phyloP scores from a whole-genome alignment of 108 stramenopile species.

The Epithemia pelagica region DNA sequence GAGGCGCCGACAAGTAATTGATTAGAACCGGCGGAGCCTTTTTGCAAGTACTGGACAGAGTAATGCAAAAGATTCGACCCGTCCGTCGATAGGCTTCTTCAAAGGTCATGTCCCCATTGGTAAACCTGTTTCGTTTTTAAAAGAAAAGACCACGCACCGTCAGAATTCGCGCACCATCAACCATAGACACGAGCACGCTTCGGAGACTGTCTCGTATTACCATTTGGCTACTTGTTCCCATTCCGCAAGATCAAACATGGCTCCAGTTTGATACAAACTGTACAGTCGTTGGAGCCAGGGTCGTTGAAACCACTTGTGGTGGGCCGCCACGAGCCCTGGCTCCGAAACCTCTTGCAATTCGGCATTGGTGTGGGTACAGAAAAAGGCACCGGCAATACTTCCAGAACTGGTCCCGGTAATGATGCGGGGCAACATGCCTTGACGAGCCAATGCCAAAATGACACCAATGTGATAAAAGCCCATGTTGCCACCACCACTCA shows the following conservation, averaged over 20 bases:
- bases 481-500: conserved; percentile 88
- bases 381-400: conserved; percentile 82
- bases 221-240: conserved; percentile 62
- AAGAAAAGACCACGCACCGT: background rate
- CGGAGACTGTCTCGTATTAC: conserved; percentile 17
- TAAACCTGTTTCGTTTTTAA: conserved; percentile 28
- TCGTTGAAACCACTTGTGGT: conserved; percentile 57
- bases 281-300: conserved; percentile 56
- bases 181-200: background rate
- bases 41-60: conserved; percentile 83
- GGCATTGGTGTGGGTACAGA: conserved; percentile 87
- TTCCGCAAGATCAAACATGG: conserved; percentile 67
- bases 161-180: no score
- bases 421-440: conserved; percentile 83
- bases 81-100: conserved; percentile 95
- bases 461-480: conserved; percentile 94
- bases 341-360: conserved; percentile 73
- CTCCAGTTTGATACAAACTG: conserved; percentile 41
- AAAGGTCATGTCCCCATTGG: conserved; percentile 87
- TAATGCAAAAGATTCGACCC: conserved; percentile 93
- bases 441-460: conserved; percentile 73
- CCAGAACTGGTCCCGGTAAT: conserved; percentile 95
- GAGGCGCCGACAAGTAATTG: conserved; percentile 94
- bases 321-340: conserved; percentile 46
- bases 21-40: conserved; percentile 89